A percentile compares a stretch with the other conserved stretches of the same genome.
Conservation (phyloP, 768 basidiomycete species). For the Coprinopsis strossmayeri region DNA sequence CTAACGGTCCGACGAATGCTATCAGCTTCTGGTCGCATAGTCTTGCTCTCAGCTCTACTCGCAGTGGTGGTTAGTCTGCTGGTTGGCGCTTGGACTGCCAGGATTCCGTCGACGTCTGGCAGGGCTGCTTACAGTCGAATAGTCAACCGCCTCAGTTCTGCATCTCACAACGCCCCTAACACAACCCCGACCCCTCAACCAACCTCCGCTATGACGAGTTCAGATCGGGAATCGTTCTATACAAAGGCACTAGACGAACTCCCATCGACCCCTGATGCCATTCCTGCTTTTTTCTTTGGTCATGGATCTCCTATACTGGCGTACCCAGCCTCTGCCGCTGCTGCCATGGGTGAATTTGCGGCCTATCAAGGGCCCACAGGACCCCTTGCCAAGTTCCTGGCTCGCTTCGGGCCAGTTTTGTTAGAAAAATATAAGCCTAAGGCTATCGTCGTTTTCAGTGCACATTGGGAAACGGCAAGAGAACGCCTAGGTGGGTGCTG, state of each 20-base stretch:
- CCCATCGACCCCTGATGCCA: constrained; percentile 49
- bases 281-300: constrained; percentile 73
- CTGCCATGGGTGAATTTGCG: constrained; percentile 15
- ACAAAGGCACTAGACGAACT: constrained; percentile 45
- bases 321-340: constrained; percentile 23
- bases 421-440: constrained; percentile 68
- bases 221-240: constrained; percentile 33
- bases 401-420: constrained; percentile 57
- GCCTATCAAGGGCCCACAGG: constrained; percentile 41
- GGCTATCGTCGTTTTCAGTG: constrained; percentile 77
- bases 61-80: neutral
- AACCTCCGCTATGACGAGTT: constrained; percentile 13
- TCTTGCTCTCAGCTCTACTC: neutral
- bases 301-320: constrained; percentile 58
- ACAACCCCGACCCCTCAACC: neutral
- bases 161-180: neutral
- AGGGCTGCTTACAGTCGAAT: neutral
- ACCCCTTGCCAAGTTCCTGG: constrained; percentile 51
- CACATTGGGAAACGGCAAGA: constrained; percentile 69
- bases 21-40: neutral
- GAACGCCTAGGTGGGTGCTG: constrained; percentile 48
- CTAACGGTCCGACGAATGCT: neutral
- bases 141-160: neutral
- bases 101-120: neutral
- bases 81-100: neutral